Percentiles rank a stretch among this genome's conserved stretches.
phyloP scores from a whole-genome alignment of 2,329 filamentous ascomycete species.

The Apiospora rasikravindrae region DNA sequence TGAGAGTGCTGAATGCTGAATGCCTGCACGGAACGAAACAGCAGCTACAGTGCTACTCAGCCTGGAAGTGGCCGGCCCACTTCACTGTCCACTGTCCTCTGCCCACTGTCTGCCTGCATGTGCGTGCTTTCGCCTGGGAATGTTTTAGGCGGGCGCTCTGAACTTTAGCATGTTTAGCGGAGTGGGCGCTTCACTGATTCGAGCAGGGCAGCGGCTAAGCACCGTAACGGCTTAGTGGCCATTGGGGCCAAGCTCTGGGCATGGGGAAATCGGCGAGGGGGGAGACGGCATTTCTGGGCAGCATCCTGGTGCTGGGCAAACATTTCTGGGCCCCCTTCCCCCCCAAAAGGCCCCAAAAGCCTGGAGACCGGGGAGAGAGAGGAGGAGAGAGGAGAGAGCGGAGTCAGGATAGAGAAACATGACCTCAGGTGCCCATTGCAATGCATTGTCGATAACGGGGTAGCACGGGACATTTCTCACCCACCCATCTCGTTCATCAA shows the following conservation, averaged over 20 bases:
- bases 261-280: slow-evolving; percentile 5
- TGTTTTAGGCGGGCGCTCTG: not conserved
- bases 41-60: no score
- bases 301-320: not conserved
- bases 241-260: not conserved
- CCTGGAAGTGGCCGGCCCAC: not conserved
- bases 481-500: not conserved
- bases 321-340: not conserved
- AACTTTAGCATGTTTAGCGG: not conserved
- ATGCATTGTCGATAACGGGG: slow-evolving; percentile 6
- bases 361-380: not conserved
- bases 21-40: not conserved
- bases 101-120: no score
- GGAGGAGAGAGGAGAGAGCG: not conserved
- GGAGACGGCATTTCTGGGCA: not conserved
- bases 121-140: no score
- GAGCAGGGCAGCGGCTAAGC: not conserved
- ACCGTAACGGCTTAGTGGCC: not conserved
- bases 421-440: not conserved
- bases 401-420: not conserved
- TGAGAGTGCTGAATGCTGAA: not conserved
- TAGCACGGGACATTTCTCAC: not conserved
- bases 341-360: not conserved
- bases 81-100: not conserved
- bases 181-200: not conserved